These are phyloP conservation scores for Lumnitzera racemosa DNA, from an alignment of 345 rosid species.

Conservation along the genomic window DNA sequence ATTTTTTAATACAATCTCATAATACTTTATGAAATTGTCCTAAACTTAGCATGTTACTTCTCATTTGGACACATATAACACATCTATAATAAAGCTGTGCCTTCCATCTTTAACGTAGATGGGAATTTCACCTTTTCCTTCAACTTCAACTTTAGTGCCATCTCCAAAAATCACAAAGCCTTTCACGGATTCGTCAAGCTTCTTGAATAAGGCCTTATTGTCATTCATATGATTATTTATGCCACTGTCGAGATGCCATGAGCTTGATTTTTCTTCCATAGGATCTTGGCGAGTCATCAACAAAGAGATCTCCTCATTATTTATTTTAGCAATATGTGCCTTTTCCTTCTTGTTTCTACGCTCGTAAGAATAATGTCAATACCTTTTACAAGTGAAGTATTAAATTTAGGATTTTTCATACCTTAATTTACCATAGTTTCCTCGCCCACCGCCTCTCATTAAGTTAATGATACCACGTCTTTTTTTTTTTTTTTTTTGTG, in stretches of 20 bases:
- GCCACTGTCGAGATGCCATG: slow-evolving; percentile 4
- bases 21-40: neutral
- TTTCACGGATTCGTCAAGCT: too few relatives aligned
- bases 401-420: too few relatives aligned
- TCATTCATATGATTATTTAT: slow-evolving; percentile 1
- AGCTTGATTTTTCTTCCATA: neutral
- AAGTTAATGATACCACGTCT: too few relatives aligned
- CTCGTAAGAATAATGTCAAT: neutral
- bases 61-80: neutral
- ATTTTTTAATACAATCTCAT: neutral
- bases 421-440: too few relatives aligned
- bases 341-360: neutral
- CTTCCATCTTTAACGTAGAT: neutral
- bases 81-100: neutral
- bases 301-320: neutral
- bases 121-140: neutral
- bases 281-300: neutral
- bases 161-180: neutral
- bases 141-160: neutral
- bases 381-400: too few relatives aligned
- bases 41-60: neutral
- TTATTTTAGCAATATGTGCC: neutral
- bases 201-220: neutral
- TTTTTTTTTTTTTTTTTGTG: too few relatives aligned
- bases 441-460: too few relatives aligned